Conservation (phyloP, 768 basidiomycete species). For the Mrakia frigida region DNA sequence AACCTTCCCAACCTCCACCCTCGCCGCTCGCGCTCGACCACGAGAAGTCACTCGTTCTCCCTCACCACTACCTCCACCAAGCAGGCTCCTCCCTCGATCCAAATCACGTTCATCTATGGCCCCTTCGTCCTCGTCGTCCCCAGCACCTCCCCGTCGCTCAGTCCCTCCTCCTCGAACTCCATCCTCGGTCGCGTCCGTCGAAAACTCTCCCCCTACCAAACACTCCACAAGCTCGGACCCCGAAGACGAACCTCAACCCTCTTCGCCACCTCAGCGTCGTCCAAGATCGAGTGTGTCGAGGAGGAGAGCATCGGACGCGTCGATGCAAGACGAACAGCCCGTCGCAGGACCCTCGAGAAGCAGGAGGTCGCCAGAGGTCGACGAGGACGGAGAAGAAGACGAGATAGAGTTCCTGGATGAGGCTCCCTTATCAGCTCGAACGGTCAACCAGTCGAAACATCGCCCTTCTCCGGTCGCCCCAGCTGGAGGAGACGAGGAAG, state of each 20-base stretch:
- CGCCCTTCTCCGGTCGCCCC: not conserved
- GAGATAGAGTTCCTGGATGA: not conserved
- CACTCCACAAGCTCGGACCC: not conserved
- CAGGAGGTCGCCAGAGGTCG: not conserved
- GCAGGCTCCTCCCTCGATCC: not conserved
- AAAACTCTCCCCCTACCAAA: not conserved
- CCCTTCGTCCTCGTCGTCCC: not conserved
- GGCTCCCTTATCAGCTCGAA: not conserved
- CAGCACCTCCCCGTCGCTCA: not conserved
- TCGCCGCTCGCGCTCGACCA: not conserved
- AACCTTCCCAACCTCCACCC: not conserved
- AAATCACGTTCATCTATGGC: not conserved
- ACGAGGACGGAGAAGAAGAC: not conserved
- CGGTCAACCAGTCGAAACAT: not conserved
- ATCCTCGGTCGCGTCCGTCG: not conserved
- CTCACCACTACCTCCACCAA: not conserved
- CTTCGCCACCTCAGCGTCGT: not conserved
- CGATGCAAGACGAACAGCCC: not conserved
- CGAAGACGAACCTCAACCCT: not conserved
- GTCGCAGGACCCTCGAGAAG: not conserved
- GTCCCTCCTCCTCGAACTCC: not conserved
- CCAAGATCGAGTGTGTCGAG: not conserved
- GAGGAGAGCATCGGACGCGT: not conserved
- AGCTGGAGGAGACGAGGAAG: constrained; percentile 1
- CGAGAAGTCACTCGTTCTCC: not conserved